Base-by-base conservation (phyloP, 208 protist species). In the Trichomonas gallinae region DNA sequence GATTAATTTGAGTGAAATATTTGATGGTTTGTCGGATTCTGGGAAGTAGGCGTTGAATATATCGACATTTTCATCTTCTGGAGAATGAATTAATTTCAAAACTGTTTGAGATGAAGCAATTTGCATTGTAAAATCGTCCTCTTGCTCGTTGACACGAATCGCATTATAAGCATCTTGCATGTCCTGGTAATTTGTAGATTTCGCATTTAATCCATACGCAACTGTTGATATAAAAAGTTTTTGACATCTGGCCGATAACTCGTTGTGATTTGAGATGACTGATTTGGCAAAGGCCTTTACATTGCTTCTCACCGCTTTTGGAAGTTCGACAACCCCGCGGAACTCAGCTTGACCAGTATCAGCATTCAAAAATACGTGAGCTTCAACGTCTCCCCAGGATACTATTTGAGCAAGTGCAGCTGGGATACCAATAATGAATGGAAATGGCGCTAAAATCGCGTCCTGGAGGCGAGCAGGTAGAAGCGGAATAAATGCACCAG, bases 361-460 rank as follows among this genome's bases (percentile, higher is more conserved):
- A 51, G 34, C 17, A 93, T 93, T 31, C 26, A 93, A n/a, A n/a
- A 93, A 51, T 49, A 93, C 31, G 44, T 93, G 87, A 42, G 15
- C 0, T 26, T 93, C 87, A 34, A 93, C n/a, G 6, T 51, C 40
- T 48, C 1, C 26, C 42, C 26, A 42, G 48, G 42, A 17, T 51
- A 40, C 26, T 23, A 38, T 0, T 21, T 6, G 17, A 15, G 17
- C n/a, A 6, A 93, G 31, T 38, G 23, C 6, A 38, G 17, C 26
- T 13, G 42, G 87, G 2, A 93, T 26, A 0, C 87, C 87, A 15
- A 93, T 93, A 38, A 93, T 51, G 38, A 48, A 93, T 51, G 87
- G 87, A 93, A 93, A 93, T 48, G 87, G 87, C 13, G 87, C 87
- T n/a, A 42, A 51, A 42, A 93, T n/a, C 38, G 87, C n/a, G 44